Percentiles rank a stretch among this genome's conserved stretches.
Conservation (phyloP, 176 grass and related monocot genomes). For the Aegilops speltoides region DNA sequence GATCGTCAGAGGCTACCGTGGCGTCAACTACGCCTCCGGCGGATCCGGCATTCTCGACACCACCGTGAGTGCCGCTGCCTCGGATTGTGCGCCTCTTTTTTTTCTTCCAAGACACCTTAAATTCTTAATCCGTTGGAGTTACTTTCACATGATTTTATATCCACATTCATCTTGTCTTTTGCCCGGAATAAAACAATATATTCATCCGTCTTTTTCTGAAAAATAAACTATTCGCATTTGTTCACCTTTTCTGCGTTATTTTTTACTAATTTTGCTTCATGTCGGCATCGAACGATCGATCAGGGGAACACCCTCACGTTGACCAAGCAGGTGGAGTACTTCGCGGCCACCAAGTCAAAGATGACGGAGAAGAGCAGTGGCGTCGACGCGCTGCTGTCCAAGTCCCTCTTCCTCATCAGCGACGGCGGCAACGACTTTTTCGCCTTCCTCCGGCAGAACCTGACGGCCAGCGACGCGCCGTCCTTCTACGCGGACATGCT, state of each 20-base stretch:
- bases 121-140: neutral
- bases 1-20: slow-evolving; percentile 40
- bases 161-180: neutral
- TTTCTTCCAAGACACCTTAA: neutral
- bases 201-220: neutral
- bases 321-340: slow-evolving; percentile 54
- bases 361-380: neutral
- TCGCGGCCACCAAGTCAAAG: slow-evolving; percentile 38
- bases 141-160: neutral
- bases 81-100: neutral
- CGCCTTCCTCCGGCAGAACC: slow-evolving; percentile 43
- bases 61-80: slow-evolving; percentile 30
- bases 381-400: slow-evolving; percentile 37
- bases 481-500: slow-evolving; percentile 41
- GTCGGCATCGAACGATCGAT: neutral
- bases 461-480: slow-evolving; percentile 35
- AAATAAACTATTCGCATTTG: neutral
- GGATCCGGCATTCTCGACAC: slow-evolving; percentile 63
- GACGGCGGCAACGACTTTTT: slow-evolving; percentile 65
- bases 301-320: slow-evolving; percentile 49
- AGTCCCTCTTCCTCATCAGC: slow-evolving; percentile 57
- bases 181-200: neutral
- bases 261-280: neutral
- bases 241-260: neutral
- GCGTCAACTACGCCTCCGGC: slow-evolving; percentile 60